Base-by-base conservation (phyloP, 257 asterid species). In the Solanum peruvianum region DNA sequence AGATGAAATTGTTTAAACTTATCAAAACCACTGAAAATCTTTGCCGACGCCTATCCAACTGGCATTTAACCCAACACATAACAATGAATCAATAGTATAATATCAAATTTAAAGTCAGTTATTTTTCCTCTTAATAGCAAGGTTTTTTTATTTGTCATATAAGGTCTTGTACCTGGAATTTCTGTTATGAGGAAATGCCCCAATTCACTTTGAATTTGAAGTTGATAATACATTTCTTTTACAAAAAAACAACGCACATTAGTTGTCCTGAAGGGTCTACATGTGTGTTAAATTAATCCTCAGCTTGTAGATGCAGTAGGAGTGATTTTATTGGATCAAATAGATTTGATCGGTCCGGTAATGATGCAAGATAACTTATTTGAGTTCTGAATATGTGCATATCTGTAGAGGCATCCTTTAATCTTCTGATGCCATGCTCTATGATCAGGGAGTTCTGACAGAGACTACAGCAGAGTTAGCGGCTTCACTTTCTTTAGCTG, bases 401-500 rank as follows among this genome's bases (percentile, higher is more conserved):
- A 39, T 73, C 2, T 37, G 3, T 21, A 39, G 25, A 39, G 8
- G n/a, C 42, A 25, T 27, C 33, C 39, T 16, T 45, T 16, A 15
- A 13, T 80, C 42, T 80, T 29, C 67, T 80, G 29, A 80, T 25
- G 13, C 20, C 5, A 21, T 69, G 76, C 47, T 83, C 80, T 45
- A 73, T 73, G 37, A 9, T 27, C 86, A 97, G 99, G 99, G 99
- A 62, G 99, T 97, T 47, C 95, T 97, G 15, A 97, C 98, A 6
- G 99, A 97, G 91, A 95, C 99, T 72, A 97, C 98, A 25, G 98
- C 99, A 47, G 98, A 97, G 92, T 90, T 97, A 85, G 99, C 99
- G 25, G 98, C 99, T 78, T 94, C 98, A 33, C 98, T 95, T 56
- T 94, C 98, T 72, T 66, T 97, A 86, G 94, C 99, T 49, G 98